Evolutionary conservation across 2,329 filamentous ascomycete species (phyloP), one percentile per base, ranked within the genome.

Genomic region (Fusarium buxicola): DNA sequence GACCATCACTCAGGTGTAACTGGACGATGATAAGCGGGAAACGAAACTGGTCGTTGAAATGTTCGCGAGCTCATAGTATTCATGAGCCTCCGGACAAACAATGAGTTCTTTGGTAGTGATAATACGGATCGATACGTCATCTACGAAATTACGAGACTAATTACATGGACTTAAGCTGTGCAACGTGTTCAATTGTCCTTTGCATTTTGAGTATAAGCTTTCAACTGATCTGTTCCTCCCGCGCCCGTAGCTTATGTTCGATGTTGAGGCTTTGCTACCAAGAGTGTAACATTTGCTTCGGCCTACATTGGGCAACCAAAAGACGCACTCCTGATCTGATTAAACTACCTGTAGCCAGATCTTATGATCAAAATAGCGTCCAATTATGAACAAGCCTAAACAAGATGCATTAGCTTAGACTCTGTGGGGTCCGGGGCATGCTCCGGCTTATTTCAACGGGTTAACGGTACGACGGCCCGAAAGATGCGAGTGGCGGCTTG

Each of bases 381-480:
- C 21, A 35, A 27, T 36, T 2, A 11, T 12, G n/a, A 34, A 12
- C 4, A 21, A 21, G 21, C 6, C 21, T 4, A 21, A 27, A 40
- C 7, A 40, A 24, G 6, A 13, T 43, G 7, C 4, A 39, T 15
- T 7, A 16, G n/a, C 24, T n/a, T 15, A 16, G 39, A 12, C 25
- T 28, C 27, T 51, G 45, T 24, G 30, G 56, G 30, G 15, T 9
- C 44, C 7, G 21, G 11, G 27, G 38, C 25, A 9, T 31, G 24
- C 55, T 41, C 56, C 49, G 30, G 21, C 31, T 50, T 50, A 7
- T 13, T 41, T 8, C 8, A 7, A 32, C 39, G 55, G 53, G 13
- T 51, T 40, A 31, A 57, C 39, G 53, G 56, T n/a, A 24, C 28
- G 16, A 10, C 56, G 56, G 56, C 28, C 56, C 56, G 56, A 9